Conservation (phyloP, 2,329 filamentous ascomycete species). For the Seiridium unicorne region DNA sequence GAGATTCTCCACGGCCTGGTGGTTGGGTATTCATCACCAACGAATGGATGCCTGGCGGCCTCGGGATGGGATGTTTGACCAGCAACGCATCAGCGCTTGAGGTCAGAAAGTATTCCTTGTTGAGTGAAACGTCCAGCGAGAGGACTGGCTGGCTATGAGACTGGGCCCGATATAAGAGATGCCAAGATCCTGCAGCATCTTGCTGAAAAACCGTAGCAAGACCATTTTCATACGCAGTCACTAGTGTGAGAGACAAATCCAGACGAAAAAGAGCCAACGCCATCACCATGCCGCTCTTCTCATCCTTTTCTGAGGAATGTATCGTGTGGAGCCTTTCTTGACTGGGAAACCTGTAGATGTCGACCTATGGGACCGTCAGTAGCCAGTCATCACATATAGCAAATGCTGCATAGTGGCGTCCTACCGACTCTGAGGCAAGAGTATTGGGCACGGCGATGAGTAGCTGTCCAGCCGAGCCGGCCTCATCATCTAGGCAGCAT, state of each 20-base stretch:
- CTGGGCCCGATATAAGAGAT: constrained; percentile 60
- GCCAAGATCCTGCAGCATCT: constrained; percentile 40
- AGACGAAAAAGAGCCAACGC: constrained; percentile 62
- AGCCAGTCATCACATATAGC: not conserved
- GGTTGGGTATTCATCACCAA: not conserved
- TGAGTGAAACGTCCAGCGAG: constrained; percentile 61
- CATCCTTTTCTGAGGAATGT: constrained; percentile 33
- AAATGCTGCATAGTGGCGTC: constrained; percentile 18
- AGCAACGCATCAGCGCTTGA: constrained; percentile 80
- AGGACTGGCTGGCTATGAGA: constrained; percentile 79
- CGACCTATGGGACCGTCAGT: constrained; percentile 48
- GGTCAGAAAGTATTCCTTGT: constrained; percentile 65
- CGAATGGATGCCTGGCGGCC: not conserved
- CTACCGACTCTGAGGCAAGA: constrained; percentile 66
- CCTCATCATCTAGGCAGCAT: constrained; percentile 44
- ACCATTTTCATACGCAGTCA: constrained; percentile 85
- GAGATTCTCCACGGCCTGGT: not conserved
- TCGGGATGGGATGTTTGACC: constrained; percentile 69
- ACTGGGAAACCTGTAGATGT: constrained; percentile 79
- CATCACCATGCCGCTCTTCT: constrained; percentile 83
- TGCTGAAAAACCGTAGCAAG: constrained; percentile 65
- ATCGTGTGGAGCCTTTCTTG: constrained; percentile 65
- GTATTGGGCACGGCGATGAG: constrained; percentile 81
- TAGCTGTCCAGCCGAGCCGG: constrained; percentile 38
- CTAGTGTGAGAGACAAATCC: constrained; percentile 53